These are phyloP conservation scores for Daldinia grandis DNA, from an alignment of 495 filamentous ascomycete species.

Conservation along the genomic window DNA sequence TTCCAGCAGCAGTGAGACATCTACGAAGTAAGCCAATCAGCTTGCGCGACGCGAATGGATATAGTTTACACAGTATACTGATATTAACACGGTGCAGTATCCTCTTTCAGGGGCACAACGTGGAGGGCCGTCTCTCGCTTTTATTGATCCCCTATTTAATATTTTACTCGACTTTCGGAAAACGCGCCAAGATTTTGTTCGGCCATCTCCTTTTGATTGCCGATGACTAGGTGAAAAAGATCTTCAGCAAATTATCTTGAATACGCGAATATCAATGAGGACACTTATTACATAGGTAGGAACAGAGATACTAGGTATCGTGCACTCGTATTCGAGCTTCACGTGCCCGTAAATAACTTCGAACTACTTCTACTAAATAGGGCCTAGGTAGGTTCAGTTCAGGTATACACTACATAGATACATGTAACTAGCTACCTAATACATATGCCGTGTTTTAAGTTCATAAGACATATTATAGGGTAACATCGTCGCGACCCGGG, in stretches of 20 bases:
- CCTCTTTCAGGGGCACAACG: slow-evolving; percentile 9
- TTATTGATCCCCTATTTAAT: slow-evolving; percentile 7
- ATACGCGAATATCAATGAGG: background rate
- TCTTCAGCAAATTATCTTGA: background rate
- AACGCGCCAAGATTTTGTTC: background rate
- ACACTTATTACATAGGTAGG: background rate
- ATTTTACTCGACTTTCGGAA: slow-evolving; percentile 3
- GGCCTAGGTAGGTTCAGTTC: background rate
- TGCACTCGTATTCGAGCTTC: background rate
- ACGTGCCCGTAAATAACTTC: background rate
- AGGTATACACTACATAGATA: background rate
- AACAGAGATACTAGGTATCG: background rate
- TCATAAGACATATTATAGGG: slow-evolving; percentile 3
- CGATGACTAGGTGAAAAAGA: background rate
- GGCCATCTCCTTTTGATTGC: background rate
- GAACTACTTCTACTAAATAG: background rate
- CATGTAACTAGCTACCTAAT: background rate
- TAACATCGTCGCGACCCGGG: slow-evolving; percentile 27
- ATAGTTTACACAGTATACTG: slow-evolving; percentile 3
- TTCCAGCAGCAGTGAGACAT: background rate
- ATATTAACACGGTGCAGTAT: background rate
- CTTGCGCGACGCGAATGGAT: slow-evolving; percentile 1
- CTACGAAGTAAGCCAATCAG: background rate
- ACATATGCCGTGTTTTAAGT: background rate
- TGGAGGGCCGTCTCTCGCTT: background rate